Evolutionary conservation across 208 protist species (phyloP).

Genomic region (Jaenimonas drosophilae): DNA sequence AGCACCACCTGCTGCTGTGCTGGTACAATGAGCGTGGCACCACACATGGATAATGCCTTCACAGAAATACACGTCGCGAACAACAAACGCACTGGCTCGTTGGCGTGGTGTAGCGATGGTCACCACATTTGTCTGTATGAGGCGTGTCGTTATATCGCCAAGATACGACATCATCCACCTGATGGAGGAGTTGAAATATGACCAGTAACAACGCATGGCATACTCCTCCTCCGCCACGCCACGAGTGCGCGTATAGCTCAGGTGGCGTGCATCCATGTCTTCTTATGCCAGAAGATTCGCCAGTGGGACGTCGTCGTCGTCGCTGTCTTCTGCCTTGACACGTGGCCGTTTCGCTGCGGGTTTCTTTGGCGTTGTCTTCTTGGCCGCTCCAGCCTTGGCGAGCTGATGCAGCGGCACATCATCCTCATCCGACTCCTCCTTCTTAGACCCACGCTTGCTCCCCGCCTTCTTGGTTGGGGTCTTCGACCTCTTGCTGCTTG

Average conservation of each 20-base stretch:
- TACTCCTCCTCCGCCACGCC: neutral
- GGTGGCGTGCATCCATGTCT: too few relatives aligned
- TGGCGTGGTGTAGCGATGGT: too few relatives aligned
- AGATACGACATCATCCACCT: neutral
- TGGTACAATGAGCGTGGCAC: too few relatives aligned
- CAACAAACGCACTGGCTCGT: too few relatives aligned
- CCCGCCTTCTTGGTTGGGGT: conserved; percentile 25
- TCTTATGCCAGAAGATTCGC: too few relatives aligned
- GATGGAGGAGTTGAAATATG: neutral
- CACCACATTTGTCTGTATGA: too few relatives aligned
- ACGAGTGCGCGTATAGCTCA: conserved; percentile 11
- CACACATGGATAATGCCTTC: too few relatives aligned
- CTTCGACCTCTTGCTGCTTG: conserved; percentile 14
- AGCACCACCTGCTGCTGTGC: too few relatives aligned
- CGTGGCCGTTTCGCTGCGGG: conserved; percentile 13
- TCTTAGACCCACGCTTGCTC: conserved; percentile 22
- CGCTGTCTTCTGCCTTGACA: conserved; percentile 24
- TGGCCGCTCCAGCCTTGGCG: neutral
- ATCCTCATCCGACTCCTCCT: conserved; percentile 23
- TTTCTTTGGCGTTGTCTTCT: conserved; percentile 18
- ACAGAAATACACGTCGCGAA: too few relatives aligned
- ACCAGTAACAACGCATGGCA: neutral
- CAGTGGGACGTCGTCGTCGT: conserved; percentile 57
- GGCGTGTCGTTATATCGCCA: neutral
- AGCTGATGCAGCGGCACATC: conserved; percentile 4